A percentile compares a stretch with the other conserved stretches of the same genome.
Evolutionary conservation across 345 rosid genomes (phyloP).

Genomic region (Eucalyptus tenuipes): DNA sequence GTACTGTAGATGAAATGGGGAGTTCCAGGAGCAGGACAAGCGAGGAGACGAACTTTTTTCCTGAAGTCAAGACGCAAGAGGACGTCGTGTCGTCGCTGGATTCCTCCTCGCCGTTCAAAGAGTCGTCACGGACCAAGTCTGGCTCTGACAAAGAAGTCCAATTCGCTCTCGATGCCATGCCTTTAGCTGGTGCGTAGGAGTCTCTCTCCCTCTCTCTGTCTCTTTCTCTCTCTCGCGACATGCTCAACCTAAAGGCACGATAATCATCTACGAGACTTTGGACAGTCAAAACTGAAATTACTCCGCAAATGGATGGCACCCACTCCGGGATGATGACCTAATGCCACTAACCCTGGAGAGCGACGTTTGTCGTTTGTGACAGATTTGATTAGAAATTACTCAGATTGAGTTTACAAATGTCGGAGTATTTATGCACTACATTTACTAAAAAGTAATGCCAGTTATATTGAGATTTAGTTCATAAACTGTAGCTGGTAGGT

Average conservation of each 20-base stretch:
- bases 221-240: neutral
- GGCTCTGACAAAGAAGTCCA: conserved; percentile 1
- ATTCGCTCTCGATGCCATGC: neutral
- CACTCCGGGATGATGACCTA: neutral
- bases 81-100: conserved; percentile 4
- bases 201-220: neutral
- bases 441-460: neutral
- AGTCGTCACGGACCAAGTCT: conserved; percentile 4
- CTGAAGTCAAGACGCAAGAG: conserved; percentile 38
- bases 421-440: neutral
- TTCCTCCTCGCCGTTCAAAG: conserved; percentile 32
- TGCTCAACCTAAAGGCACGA: neutral
- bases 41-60: conserved; percentile 25
- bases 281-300: neutral
- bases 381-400: neutral
- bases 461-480: neutral
- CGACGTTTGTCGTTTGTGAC: neutral
- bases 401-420: neutral
- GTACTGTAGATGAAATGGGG: neutral
- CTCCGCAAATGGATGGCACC: neutral
- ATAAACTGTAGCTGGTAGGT: neutral
- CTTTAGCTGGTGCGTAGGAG: conserved; percentile 7
- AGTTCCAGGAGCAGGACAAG: neutral
- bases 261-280: neutral
- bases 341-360: neutral